Evolutionary conservation across 208 protist species (phyloP).

Genomic region (Crithidia acanthocephali): DNA sequence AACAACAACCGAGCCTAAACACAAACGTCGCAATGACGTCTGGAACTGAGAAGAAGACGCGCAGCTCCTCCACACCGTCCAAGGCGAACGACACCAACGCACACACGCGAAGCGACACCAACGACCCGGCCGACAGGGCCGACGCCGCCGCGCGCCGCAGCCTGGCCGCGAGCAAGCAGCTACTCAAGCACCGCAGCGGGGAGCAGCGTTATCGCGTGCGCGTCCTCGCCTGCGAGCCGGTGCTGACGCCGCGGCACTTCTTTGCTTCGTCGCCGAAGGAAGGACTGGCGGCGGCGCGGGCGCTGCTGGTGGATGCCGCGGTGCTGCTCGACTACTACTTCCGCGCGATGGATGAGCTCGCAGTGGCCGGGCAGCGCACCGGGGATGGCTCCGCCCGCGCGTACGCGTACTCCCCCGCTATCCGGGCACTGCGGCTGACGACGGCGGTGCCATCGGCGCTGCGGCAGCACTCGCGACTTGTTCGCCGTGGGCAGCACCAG

Average conservation of each 20-base stretch:
- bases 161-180: constrained; percentile 1
- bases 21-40: no score
- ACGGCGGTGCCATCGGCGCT: constrained; percentile 1
- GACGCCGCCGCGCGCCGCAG: constrained; percentile 7
- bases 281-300: constrained; percentile 17
- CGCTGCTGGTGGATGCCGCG: constrained; percentile 18
- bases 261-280: constrained; percentile 15
- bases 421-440: neutral
- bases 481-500: neutral
- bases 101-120: neutral
- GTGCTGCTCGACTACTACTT: constrained; percentile 24
- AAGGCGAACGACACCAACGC: neutral
- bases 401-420: neutral
- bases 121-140: neutral
- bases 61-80: neutral
- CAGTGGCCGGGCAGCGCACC: neutral
- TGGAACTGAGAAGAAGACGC: no score
- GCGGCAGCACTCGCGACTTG: neutral
- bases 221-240: constrained; percentile 2
- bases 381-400: neutral
- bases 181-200: neutral
- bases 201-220: constrained; percentile 20
- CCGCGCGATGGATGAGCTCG: neutral
- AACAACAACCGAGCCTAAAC: neutral
- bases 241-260: constrained; percentile 14